These are phyloP conservation scores for Plicaturopsis crispa DNA, from an alignment of 768 basidiomycete genomes.

Conservation along the genomic window DNA sequence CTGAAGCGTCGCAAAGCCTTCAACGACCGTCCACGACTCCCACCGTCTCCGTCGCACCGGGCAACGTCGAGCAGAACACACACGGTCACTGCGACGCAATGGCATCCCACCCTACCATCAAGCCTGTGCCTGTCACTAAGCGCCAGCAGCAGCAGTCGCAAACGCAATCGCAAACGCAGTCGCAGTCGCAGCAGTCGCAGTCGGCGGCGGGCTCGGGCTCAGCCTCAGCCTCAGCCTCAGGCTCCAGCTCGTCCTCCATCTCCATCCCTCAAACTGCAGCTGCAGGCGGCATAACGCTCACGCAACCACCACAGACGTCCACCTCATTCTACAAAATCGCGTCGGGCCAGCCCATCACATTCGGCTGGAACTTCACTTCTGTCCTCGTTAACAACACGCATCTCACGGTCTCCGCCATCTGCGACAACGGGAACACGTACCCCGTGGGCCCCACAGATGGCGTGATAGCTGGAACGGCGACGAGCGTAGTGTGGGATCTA, in stretches of 20 bases:
- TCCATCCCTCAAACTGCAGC: slow-evolving; percentile 44
- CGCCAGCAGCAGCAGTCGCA: too few species aligned
- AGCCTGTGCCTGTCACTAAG: too few species aligned
- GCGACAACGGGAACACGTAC: slow-evolving; percentile 86
- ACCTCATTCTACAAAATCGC: slow-evolving; percentile 90
- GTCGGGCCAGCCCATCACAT: slow-evolving; percentile 62
- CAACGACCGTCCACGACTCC: too few species aligned
- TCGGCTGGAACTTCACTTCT: slow-evolving; percentile 85
- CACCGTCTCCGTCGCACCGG: too few species aligned
- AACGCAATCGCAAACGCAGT: slow-evolving; percentile 5
- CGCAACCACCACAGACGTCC: slow-evolving; percentile 73
- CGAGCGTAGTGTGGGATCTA: slow-evolving; percentile 73
- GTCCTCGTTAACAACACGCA: slow-evolving; percentile 63
- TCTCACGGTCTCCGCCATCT: slow-evolving; percentile 76
- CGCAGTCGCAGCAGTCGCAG: slow-evolving; percentile 6
- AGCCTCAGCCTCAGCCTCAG: too few species aligned
- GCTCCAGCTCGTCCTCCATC: slow-evolving; percentile 7
- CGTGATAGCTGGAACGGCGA: slow-evolving; percentile 62
- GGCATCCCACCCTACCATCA: too few species aligned
- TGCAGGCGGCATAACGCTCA: slow-evolving; percentile 63
- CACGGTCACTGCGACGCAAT: too few species aligned
- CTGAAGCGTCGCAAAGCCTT: too few species aligned
- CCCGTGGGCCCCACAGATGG: slow-evolving; percentile 77
- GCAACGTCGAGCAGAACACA: too few species aligned
- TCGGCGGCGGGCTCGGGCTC: slow-evolving; percentile 4